Evolutionary conservation across 768 basidiomycete genomes (phyloP), one percentile per base, ranked within the genome.

Genomic region (Trametopsis cervina): DNA sequence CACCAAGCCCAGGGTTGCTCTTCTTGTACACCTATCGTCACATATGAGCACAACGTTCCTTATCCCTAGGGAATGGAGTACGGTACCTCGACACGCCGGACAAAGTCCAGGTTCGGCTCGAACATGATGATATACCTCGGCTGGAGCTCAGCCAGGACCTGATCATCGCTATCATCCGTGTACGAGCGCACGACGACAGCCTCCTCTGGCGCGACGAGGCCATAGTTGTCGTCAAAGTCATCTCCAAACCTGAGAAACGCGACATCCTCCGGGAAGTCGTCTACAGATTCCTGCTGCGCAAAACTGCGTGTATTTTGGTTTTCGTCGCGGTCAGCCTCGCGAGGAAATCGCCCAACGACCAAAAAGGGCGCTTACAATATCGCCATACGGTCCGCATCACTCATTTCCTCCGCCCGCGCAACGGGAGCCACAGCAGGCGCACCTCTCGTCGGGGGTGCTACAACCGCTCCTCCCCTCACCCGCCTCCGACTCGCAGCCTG

Each of bases 51-150:
- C n/a, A n/a, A n/a, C n/a, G n/a, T n/a, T n/a, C n/a, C n/a, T n/a
- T n/a, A n/a, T n/a, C n/a, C n/a, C n/a, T n/a, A n/a, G 36, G 2
- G 25, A 12, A 15, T 29, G 24, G 4, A 13, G n/a, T n/a, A n/a
- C n/a, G 77, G 46, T 45, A 90, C 94, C 75, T 99, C 94, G 21
- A 99, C 74, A 1, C 96, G 77, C 22, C 96, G 74, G 29, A 97
- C 79, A 57, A 97, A 99, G 44, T 95, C 88, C 61, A 91, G 84
- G 57, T 83, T 88, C 2, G 95, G 93, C 60, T 99, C 96, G 54
- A 86, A 92, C 86, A 98, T 90, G 40, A 98, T 81, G 44, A 99
- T 84, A 60, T 93, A 98, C 53, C 84, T 80, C 1, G 96, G 96
- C 51, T 85, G 74, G 6, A 98, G 72, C 62, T 99, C 95, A 36